These are phyloP conservation scores for Starmerella roubikii DNA, from an alignment of 805 yeast species.

Conservation along the genomic window DNA sequence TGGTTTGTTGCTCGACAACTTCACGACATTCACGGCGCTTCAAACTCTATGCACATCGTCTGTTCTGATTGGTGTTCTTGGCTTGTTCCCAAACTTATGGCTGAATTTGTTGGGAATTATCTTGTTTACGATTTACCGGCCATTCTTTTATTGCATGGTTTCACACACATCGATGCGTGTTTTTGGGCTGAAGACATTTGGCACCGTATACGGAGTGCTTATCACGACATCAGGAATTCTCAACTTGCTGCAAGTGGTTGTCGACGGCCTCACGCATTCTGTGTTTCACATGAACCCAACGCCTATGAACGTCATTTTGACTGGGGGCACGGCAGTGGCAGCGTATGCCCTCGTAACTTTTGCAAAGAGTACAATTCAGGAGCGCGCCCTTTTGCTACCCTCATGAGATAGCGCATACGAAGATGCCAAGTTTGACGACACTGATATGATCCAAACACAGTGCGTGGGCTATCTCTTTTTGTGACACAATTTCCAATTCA, in stretches of 20 bases:
- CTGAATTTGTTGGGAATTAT: slow-evolving; percentile 58
- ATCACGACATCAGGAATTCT: slow-evolving; percentile 72
- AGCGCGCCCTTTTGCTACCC: too few relatives aligned
- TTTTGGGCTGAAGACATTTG: slow-evolving; percentile 85
- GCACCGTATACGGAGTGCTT: slow-evolving; percentile 77
- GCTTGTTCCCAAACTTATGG: slow-evolving; percentile 38
- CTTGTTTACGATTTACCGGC: slow-evolving; percentile 67
- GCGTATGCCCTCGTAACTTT: slow-evolving; percentile 1
- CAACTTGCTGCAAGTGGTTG: slow-evolving; percentile 53
- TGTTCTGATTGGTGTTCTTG: slow-evolving; percentile 53
- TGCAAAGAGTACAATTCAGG: neutral
- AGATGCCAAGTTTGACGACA: too few relatives aligned
- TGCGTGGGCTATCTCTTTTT: too few relatives aligned
- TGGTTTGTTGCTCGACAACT: slow-evolving; percentile 64
- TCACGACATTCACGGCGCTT: slow-evolving; percentile 47
- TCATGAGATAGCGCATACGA: too few relatives aligned
- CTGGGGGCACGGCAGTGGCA: slow-evolving; percentile 29
- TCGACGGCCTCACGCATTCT: slow-evolving; percentile 61
- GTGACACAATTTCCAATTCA: too few relatives aligned
- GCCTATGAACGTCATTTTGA: slow-evolving; percentile 54
- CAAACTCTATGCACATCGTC: slow-evolving; percentile 38
- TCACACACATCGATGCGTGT: slow-evolving; percentile 87
- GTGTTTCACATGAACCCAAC: slow-evolving; percentile 59
- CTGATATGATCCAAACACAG: too few relatives aligned
- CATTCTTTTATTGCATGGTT: slow-evolving; percentile 83